Base-by-base conservation (phyloP, 108 stramenopile genomes). In the Nitzschia sp. region DNA sequence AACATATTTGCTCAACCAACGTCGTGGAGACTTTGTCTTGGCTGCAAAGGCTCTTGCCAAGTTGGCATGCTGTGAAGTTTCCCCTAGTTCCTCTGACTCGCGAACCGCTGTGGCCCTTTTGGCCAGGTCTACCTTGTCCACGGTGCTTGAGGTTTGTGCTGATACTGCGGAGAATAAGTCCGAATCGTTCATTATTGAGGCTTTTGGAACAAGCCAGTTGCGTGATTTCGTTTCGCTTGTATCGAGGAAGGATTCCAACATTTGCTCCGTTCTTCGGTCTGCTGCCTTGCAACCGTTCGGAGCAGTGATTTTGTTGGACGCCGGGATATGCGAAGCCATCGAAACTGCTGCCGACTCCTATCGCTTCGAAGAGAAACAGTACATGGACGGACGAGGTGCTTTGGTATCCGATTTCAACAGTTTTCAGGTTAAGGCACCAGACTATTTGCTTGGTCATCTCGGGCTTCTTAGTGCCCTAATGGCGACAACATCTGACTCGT, bases 271-370 rank as follows among this genome's bases (percentile, higher is more conserved):
- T 56, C 74, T 88, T 12, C 77, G 81, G 63, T 58, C 75, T 39
- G 77, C 83, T 34, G 79, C 82, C 41, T 26, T 76, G 22, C 67
- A 69, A 38, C 63, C 70, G 2, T 69, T 65, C 44, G 86, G 86
- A 48, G 58, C 79, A 24, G 69, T 76, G 48, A 58, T 76, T 29
- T 64, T 88, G 17, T 67, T 83, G 6, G 68, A 80, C 29, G 62
- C 79, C 21, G 76, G 83, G 41, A 66, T 87, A 34, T 69, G 63
- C 10, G 53, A 41, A 17, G 70, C 72, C 29, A 50, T 87, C 51
- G 62, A 80, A 20, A 39, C 59, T 15, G 80, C 83, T 41, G 80
- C 85, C 20, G 58, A 64, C 46, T 29, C 41, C 8, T 83, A 86
- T 60, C 51, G 51, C 11, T 51, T 51, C 12, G 62, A 76, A 60